Base-by-base conservation (phyloP, 352 stramenopile genomes). In the Globisporangium irregulare region DNA sequence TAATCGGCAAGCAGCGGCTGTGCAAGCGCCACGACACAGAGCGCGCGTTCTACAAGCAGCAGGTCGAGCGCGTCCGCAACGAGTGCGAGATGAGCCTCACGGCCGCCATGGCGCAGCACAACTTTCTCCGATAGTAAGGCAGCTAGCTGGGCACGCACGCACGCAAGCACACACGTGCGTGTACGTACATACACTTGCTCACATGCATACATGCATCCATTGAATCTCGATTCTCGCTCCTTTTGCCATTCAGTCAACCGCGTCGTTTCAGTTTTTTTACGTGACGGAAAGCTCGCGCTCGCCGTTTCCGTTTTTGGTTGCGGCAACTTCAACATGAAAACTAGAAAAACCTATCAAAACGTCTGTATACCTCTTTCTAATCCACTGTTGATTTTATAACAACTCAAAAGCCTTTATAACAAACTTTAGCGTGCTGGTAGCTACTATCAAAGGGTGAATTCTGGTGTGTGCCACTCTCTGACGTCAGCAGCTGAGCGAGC, bases 61-160 rank as follows among this genome's bases (percentile, higher is more conserved):
- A 91, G 67, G 84, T 94, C 66, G 72, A 87, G 59, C 76, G 85
- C 9, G 74, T 92, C 57, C 80, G 73, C 0, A 74, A 65, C 38
- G 84, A 93, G 72, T 91, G 84, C 64, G 82, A 93, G 71, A 70
- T 90, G 71, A 76, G 75, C 61, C 82, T 93, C 57, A 84, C 80
- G 0, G 64, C 80, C 0, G 80, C 78, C 6, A 89, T 89, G 71
- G 79, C 80, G 50, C 82, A 90, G 70, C 84, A 77, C 75, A 94
- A 93, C 67, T 67, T 94, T 32, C 72, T 94, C 20, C 80, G 87
- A 10, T 94, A 78, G 61, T 24, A 20, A 41, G 38, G 10, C 38
- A 48, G 38, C 38, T 3, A 48, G 38, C 4, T 20, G 14, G 18
- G 7, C 18, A 51, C 5, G 22, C 43, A 51, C 7, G 18, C 18